Percentiles rank a stretch among this genome's conserved stretches.
phyloP scores from a whole-genome alignment of 2,329 filamentous ascomycete genomes.

The Colletotrichum sp. region DNA sequence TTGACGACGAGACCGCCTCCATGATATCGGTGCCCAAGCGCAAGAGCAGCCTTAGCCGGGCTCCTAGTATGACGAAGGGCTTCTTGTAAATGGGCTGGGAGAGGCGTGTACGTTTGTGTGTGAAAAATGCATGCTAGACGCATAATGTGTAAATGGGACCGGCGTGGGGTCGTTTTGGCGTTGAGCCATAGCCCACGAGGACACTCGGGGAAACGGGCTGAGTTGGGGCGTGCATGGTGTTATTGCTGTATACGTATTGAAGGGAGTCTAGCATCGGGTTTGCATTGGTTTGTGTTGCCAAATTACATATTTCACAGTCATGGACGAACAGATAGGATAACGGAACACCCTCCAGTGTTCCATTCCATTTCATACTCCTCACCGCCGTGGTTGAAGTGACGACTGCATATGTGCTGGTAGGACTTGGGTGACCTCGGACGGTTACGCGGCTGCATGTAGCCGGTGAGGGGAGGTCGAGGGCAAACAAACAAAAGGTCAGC shows the following conservation, averaged over 20 bases:
- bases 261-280: background rate
- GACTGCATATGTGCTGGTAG: background rate
- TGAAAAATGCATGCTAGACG: background rate
- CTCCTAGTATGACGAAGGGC: constrained; percentile 77
- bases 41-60: constrained; percentile 68
- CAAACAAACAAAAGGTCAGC: background rate
- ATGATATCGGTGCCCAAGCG: constrained; percentile 63
- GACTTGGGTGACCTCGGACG: background rate
- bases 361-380: background rate
- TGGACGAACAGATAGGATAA: background rate
- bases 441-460: background rate
- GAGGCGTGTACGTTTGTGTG: background rate
- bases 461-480: background rate
- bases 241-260: constrained; percentile 4
- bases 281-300: background rate
- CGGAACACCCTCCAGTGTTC: background rate
- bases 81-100: constrained; percentile 59
- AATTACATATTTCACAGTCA: background rate
- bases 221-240: constrained; percentile 6
- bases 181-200: background rate
- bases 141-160: constrained; percentile 15
- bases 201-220: background rate
- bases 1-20: constrained; percentile 44
- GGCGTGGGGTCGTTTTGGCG: constrained; percentile 1
- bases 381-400: background rate